Evolutionary conservation across 192 early-diverging fungal species (phyloP).

Genomic region (Podila epigama): DNA sequence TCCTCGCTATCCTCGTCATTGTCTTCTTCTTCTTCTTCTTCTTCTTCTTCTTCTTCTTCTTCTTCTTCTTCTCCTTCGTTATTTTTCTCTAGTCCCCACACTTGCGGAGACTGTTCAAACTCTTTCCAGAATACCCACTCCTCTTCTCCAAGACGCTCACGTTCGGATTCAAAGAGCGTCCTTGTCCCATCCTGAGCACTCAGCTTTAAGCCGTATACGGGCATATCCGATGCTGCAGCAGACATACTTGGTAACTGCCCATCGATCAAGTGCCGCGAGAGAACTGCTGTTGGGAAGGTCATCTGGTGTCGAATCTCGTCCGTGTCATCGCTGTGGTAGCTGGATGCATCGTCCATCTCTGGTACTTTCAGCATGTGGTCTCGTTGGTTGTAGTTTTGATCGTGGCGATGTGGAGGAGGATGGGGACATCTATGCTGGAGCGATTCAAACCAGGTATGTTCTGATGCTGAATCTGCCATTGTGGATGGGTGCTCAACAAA

Average conservation of each 20-base stretch:
- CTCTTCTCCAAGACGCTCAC: background rate
- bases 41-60: background rate
- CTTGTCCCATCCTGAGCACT: background rate
- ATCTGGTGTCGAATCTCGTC: background rate
- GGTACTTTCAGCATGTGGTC: background rate
- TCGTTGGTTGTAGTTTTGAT: background rate
- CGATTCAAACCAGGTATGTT: too few relatives aligned
- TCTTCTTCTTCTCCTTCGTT: background rate
- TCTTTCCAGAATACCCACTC: background rate
- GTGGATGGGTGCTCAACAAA: background rate
- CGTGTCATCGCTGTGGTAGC: background rate
- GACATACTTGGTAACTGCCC: background rate
- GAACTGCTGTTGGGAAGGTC: background rate
- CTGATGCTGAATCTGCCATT: too few relatives aligned
- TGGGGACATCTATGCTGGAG: background rate
- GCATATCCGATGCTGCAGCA: background rate
- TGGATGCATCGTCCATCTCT: background rate
- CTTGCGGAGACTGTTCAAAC: too few relatives aligned
- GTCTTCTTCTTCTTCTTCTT: background rate
- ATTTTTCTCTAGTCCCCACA: background rate
- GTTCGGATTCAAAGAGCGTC: background rate
- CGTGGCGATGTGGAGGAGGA: background rate
- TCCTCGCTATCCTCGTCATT: background rate
- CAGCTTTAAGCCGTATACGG: background rate
- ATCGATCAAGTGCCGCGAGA: background rate